A percentile compares a stretch with the other conserved stretches of the same genome.
Evolutionary conservation across 805 yeast species (phyloP).

Genomic region (Hanseniaspora lachancei): DNA sequence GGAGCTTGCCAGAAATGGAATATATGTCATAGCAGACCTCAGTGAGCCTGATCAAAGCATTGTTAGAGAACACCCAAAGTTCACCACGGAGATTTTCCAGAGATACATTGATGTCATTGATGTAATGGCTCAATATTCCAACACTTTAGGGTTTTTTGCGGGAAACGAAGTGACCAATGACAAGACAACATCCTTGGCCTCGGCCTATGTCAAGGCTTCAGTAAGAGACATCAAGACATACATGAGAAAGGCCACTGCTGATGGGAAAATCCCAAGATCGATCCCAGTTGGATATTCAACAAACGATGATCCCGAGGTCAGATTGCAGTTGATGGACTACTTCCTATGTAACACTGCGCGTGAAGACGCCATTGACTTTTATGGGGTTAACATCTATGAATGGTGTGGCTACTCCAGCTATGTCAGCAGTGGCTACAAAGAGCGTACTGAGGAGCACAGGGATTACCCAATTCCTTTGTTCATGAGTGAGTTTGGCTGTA

Average conservation of each 20-base stretch:
- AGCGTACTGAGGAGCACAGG: constrained; percentile 47
- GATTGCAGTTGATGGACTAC: constrained; percentile 68
- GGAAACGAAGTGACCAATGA: constrained; percentile 95
- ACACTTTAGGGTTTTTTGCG: constrained; percentile 87
- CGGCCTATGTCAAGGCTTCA: constrained; percentile 93
- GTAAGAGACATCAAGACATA: constrained; percentile 76
- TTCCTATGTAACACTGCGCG: constrained; percentile 61
- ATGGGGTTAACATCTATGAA: constrained; percentile 77
- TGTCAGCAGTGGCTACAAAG: constrained; percentile 50
- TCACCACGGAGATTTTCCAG: constrained; percentile 59
- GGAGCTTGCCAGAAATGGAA: constrained; percentile 67
- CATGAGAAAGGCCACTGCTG: constrained; percentile 32
- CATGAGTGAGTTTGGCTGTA: constrained; percentile 76
- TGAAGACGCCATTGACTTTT: constrained; percentile 47
- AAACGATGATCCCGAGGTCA: constrained; percentile 72
- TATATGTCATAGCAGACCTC: constrained; percentile 80
- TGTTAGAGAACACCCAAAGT: constrained; percentile 59
- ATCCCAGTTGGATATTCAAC: constrained; percentile 94
- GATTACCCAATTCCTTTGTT: constrained; percentile 60
- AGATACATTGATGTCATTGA: constrained; percentile 80
- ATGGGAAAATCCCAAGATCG: constrained; percentile 39
- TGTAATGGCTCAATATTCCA: constrained; percentile 58
- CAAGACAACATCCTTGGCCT: constrained; percentile 67
- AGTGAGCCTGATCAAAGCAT: constrained; percentile 75
- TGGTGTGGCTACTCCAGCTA: constrained; percentile 68